Evolutionary conservation across 805 yeast genomes (phyloP).

Genomic region (Candida orba): DNA sequence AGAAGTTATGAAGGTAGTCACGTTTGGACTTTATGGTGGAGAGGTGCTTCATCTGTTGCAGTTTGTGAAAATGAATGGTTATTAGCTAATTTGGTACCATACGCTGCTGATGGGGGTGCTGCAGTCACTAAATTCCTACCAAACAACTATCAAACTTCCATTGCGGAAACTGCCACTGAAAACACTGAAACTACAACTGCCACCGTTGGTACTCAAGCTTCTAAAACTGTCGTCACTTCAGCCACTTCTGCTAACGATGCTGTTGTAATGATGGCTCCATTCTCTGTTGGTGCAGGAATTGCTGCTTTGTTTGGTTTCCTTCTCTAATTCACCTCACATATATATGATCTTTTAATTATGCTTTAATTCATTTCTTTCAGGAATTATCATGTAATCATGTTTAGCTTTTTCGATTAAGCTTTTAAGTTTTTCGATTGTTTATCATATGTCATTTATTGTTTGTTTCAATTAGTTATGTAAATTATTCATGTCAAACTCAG

Average conservation of each 20-base stretch:
- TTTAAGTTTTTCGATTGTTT: no score
- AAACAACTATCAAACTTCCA: constrained; percentile 10
- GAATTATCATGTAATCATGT: no score
- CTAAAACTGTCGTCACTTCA: constrained; percentile 1
- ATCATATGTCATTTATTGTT: no score
- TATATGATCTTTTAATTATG: no score
- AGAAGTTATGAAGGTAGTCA: constrained; percentile 3
- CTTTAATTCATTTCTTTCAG: no score
- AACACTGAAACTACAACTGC: constrained; percentile 15
- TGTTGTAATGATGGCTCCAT: background rate
- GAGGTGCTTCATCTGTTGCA: constrained; percentile 18
- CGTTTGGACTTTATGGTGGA: constrained; percentile 17
- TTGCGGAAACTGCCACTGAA: constrained; percentile 19
- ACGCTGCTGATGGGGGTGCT: constrained; percentile 5
- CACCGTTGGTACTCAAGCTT: constrained; percentile 6
- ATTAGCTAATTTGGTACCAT: constrained; percentile 13
- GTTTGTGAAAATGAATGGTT: constrained; percentile 16
- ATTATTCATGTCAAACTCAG: no score
- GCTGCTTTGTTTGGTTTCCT: constrained; percentile 8
- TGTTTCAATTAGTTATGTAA: no score
- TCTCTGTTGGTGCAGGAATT: background rate
- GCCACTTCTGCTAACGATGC: constrained; percentile 1
- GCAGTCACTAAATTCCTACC: constrained; percentile 11
- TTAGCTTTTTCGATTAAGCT: no score
- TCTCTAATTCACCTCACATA: background rate